These are phyloP conservation scores for Candida verbasci DNA, from an alignment of 805 yeast genomes.

Conservation along the genomic window DNA sequence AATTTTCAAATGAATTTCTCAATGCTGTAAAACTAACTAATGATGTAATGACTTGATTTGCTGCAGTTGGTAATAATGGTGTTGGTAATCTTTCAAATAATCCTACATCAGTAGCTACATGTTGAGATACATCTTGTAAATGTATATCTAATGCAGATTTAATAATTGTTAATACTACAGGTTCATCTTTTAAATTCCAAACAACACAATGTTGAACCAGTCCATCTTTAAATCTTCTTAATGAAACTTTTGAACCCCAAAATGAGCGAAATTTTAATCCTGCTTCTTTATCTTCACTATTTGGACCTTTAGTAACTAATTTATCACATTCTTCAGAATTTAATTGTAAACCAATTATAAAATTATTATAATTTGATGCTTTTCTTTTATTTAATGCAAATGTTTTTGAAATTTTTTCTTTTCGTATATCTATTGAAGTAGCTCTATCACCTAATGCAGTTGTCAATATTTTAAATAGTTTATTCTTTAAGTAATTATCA, in stretches of 20 bases:
- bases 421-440: constrained; percentile 30
- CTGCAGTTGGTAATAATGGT: constrained; percentile 56
- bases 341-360: constrained; percentile 60
- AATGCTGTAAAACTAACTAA: constrained; percentile 26
- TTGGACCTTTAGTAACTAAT: constrained; percentile 83
- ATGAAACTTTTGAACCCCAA: constrained; percentile 85
- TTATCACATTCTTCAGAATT: constrained; percentile 74
- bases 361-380: constrained; percentile 32
- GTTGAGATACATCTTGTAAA: constrained; percentile 41
- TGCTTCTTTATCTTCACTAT: constrained; percentile 50
- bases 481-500: constrained; percentile 61
- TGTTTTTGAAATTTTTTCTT: constrained; percentile 15
- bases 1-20: constrained; percentile 44
- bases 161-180: constrained; percentile 62
- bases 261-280: constrained; percentile 66
- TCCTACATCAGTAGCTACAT: constrained; percentile 33
- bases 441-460: constrained; percentile 55
- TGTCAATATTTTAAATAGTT: constrained; percentile 52
- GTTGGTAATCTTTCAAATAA: constrained; percentile 53
- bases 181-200: constrained; percentile 62
- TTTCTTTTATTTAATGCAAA: constrained; percentile 53
- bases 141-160: constrained; percentile 63
- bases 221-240: constrained; percentile 92
- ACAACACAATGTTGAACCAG: constrained; percentile 85
- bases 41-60: constrained; percentile 46